Evolutionary conservation across 345 rosid genomes (phyloP).

Genomic region (Brassica juncea): DNA sequence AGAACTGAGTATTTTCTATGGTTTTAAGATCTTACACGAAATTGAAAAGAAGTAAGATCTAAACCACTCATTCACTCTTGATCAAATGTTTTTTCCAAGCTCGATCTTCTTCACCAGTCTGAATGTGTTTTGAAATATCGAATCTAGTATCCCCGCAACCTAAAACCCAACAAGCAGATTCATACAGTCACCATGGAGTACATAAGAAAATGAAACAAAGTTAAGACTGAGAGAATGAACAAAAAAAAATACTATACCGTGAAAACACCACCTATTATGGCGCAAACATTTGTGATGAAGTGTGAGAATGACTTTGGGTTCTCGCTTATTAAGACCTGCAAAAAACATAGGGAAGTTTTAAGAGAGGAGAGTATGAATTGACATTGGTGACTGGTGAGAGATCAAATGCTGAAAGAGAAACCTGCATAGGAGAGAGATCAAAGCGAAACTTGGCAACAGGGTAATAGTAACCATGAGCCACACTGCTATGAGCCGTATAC

Average conservation of each 20-base stretch:
- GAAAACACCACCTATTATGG: constrained; percentile 50
- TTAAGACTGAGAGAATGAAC: background rate
- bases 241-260: constrained; percentile 37
- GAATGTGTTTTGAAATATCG: constrained; percentile 67
- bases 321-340: constrained; percentile 64
- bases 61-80: background rate
- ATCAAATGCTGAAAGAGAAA: constrained; percentile 16
- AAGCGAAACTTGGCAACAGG: constrained; percentile 46
- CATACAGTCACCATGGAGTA: background rate
- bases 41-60: constrained; percentile 1
- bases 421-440: constrained; percentile 50
- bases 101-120: constrained; percentile 80
- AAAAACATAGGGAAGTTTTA: background rate
- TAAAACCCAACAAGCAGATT: constrained; percentile 21
- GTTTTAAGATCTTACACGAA: background rate
- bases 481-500: constrained; percentile 67
- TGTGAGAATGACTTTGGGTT: constrained; percentile 56
- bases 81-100: constrained; percentile 80
- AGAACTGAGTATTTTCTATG: constrained; percentile 6
- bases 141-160: constrained; percentile 34
- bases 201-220: background rate
- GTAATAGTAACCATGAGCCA: constrained; percentile 57
- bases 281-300: constrained; percentile 92
- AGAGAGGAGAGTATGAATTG: background rate
- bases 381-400: background rate